phyloP scores from a whole-genome alignment of 2,329 filamentous ascomycete species.

The Ophiostoma sp. region DNA sequence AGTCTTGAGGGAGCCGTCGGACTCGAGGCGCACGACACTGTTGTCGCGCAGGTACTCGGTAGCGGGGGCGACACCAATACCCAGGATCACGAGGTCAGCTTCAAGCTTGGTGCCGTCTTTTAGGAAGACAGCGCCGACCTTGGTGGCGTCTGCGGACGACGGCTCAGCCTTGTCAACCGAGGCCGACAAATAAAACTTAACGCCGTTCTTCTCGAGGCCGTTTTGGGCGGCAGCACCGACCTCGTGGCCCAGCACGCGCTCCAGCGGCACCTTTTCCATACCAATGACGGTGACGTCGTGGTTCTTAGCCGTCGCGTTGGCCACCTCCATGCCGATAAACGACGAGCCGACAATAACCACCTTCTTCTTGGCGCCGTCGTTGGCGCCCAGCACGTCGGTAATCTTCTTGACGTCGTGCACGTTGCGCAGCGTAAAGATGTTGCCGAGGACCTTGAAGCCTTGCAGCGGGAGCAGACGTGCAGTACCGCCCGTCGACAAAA shows the following conservation, averaged over 20 bases:
- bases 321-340: constrained; percentile 98
- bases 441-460: constrained; percentile 81
- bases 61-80: constrained; percentile 82
- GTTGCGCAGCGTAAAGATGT: constrained; percentile 81
- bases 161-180: constrained; percentile 80
- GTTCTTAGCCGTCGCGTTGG: constrained; percentile 74
- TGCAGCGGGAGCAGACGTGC: constrained; percentile 74
- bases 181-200: constrained; percentile 83
- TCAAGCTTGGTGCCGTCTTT: constrained; percentile 83
- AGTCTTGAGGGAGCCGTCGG: constrained; percentile 82
- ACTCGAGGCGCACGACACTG: constrained; percentile 66
- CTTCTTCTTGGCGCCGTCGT: constrained; percentile 67
- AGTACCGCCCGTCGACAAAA: constrained; percentile 84
- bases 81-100: constrained; percentile 87
- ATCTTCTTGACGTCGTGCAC: constrained; percentile 79
- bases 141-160: constrained; percentile 63
- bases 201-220: constrained; percentile 77
- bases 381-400: constrained; percentile 71
- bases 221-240: constrained; percentile 80
- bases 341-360: constrained; percentile 89
- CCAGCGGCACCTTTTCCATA: constrained; percentile 82
- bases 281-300: constrained; percentile 86
- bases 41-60: constrained; percentile 81
- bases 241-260: constrained; percentile 78
- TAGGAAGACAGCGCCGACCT: constrained; percentile 77